Percentiles rank a stretch among this genome's conserved stretches.
Evolutionary conservation across 495 filamentous ascomycete species (phyloP).

Genomic region (Astrocystis sublimbata): DNA sequence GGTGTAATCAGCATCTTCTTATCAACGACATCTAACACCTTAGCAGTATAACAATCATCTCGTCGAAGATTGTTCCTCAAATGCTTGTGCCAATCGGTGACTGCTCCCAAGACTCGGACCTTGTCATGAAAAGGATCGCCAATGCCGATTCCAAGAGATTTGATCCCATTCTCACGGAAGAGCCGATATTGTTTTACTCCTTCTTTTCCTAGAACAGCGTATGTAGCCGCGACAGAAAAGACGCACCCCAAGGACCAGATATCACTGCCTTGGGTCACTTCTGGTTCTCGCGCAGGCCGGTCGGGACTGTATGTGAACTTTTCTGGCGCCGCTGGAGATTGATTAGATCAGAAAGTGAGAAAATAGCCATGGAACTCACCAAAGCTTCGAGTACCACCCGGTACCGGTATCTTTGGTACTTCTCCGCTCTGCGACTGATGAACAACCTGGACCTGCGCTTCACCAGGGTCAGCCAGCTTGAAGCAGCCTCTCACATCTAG

Average conservation of each 20-base stretch:
- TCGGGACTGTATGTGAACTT: constrained; percentile 18
- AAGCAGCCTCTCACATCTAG: constrained; percentile 34
- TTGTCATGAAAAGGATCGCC: constrained; percentile 3
- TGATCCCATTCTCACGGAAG: constrained; percentile 24
- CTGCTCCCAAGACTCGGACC: constrained; percentile 18
- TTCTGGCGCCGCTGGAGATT: constrained; percentile 29
- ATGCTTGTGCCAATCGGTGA: constrained; percentile 32
- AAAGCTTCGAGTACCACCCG: constrained; percentile 5
- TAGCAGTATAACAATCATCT: constrained; percentile 18
- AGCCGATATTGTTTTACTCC: constrained; percentile 30
- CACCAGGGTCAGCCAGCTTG: constrained; percentile 42
- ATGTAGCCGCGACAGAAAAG: constrained; percentile 44
- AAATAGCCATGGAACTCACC: background rate
- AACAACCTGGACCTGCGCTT: constrained; percentile 32
- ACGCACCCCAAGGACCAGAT: constrained; percentile 45
- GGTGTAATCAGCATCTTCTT: constrained; percentile 26
- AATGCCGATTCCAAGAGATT: background rate
- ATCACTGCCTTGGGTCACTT: constrained; percentile 32
- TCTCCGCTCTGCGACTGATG: constrained; percentile 27
- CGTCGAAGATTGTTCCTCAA: constrained; percentile 13
- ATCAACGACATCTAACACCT: constrained; percentile 20
- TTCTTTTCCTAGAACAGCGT: constrained; percentile 33
- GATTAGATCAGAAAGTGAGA: background rate
- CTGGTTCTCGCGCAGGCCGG: background rate
- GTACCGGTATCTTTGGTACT: background rate